A percentile compares a stretch with the other conserved stretches of the same genome.
Evolutionary conservation across 1,284 basidiomycete species (phyloP).

Genomic region (Leccinum huronense): DNA sequence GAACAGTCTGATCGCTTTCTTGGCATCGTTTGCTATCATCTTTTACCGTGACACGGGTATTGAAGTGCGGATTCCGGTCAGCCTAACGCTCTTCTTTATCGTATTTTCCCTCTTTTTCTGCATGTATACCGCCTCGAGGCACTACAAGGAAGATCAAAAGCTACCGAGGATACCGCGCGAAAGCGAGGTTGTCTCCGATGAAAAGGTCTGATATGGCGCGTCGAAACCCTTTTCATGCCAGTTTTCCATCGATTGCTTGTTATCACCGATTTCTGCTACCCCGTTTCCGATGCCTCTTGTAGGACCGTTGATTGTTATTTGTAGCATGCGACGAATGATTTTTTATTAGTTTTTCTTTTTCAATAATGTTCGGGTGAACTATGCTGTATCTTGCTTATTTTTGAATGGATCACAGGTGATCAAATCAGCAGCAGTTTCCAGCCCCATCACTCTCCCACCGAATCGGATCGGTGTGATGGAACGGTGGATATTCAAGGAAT

Average conservation of each 20-base stretch:
- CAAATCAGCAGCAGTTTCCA: not conserved
- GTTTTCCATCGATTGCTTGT: not conserved
- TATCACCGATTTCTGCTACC: not conserved
- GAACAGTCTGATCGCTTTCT: conserved; percentile 27
- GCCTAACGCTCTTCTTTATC: conserved; percentile 20
- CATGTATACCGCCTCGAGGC: conserved; percentile 22
- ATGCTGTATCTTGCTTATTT: conserved; percentile 8
- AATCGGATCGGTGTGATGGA: too few relatives aligned
- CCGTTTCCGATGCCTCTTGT: not conserved
- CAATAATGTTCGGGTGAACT: not conserved
- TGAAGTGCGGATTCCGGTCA: conserved; percentile 30
- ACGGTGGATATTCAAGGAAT: not conserved
- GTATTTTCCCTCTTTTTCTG: conserved; percentile 28
- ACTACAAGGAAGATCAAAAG: conserved; percentile 18
- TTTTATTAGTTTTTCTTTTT: not conserved
- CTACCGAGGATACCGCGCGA: not conserved
- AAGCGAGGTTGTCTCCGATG: not conserved
- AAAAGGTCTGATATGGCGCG: conserved; percentile 8
- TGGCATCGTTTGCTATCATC: conserved; percentile 23
- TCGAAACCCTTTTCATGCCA: not conserved
- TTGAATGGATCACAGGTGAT: conserved; percentile 9
- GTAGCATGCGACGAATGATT: not conserved
- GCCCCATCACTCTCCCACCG: not conserved
- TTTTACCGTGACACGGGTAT: conserved; percentile 25
- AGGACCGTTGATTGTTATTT: conserved; percentile 2